Percentiles rank a stretch among this genome's conserved stretches.
phyloP scores from a whole-genome alignment of 208 protist species.

The Jaenimonas drosophilae region DNA sequence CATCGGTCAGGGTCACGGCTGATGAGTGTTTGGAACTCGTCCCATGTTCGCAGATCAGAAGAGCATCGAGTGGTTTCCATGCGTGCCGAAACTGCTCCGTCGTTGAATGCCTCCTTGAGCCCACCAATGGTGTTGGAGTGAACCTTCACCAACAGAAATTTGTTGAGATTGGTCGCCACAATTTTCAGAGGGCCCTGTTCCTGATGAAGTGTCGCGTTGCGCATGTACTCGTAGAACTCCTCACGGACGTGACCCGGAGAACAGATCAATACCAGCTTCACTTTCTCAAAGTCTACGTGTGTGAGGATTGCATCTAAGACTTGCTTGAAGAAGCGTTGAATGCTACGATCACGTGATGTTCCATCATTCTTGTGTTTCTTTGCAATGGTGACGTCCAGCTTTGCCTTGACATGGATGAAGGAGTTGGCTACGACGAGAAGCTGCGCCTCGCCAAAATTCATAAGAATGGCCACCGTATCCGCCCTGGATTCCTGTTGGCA shows the following conservation, averaged over 20 bases:
- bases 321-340: slow-evolving; percentile 90
- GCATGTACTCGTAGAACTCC: slow-evolving; percentile 65
- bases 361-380: slow-evolving; percentile 81
- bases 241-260: slow-evolving; percentile 91
- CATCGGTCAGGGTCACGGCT: slow-evolving; percentile 78
- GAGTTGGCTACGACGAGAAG: slow-evolving; percentile 89
- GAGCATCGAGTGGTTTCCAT: slow-evolving; percentile 87
- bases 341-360: slow-evolving; percentile 76
- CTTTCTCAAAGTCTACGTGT: slow-evolving; percentile 90
- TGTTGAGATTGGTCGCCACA: slow-evolving; percentile 78
- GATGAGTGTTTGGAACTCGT: slow-evolving; percentile 91
- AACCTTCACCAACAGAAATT: slow-evolving; percentile 88
- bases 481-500: slow-evolving; percentile 59
- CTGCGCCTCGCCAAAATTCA: slow-evolving; percentile 90
- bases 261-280: slow-evolving; percentile 93
- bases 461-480: slow-evolving; percentile 92
- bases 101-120: slow-evolving; percentile 83
- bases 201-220: slow-evolving; percentile 19
- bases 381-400: slow-evolving; percentile 79
- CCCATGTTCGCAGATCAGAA: slow-evolving; percentile 87
- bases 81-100: slow-evolving; percentile 55
- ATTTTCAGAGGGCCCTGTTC: slow-evolving; percentile 50
- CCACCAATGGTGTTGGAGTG: slow-evolving; percentile 77
- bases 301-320: slow-evolving; percentile 78
- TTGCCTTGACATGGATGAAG: slow-evolving; percentile 90